phyloP scores from a whole-genome alignment of 2,329 filamentous ascomycete species.

The Cladosporium sp. region DNA sequence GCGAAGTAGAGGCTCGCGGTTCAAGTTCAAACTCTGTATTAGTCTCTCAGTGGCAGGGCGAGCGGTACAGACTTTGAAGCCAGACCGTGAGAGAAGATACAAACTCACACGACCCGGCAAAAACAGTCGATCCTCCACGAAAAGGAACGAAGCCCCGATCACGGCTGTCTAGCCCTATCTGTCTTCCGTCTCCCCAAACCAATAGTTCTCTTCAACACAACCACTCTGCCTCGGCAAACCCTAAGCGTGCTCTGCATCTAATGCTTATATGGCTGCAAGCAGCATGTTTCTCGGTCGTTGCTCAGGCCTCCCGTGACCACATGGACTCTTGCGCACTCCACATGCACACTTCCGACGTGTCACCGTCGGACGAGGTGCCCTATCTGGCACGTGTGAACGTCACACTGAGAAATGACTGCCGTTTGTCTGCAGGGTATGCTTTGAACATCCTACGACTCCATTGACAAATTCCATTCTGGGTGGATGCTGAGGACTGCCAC shows the following conservation, averaged over 20 bases:
- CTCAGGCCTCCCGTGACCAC: background rate
- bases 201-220: background rate
- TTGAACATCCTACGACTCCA: background rate
- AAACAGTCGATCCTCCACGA: background rate
- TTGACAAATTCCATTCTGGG: background rate
- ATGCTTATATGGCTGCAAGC: background rate
- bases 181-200: background rate
- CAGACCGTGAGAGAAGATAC: too few relatives aligned
- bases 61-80: too few relatives aligned
- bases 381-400: background rate
- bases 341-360: background rate
- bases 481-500: background rate
- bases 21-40: too few relatives aligned
- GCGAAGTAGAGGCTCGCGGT: background rate
- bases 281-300: background rate
- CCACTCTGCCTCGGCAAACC: background rate
- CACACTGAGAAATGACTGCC: background rate
- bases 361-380: background rate
- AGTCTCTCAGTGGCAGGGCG: too few relatives aligned
- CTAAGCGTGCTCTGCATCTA: background rate
- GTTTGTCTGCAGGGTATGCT: background rate
- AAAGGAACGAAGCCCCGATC: background rate
- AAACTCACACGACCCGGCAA: background rate
- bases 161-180: background rate
- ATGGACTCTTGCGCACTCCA: background rate